Base-by-base conservation (phyloP, 1,139 yeast genomes). In the Kodamaea ohmeri region DNA sequence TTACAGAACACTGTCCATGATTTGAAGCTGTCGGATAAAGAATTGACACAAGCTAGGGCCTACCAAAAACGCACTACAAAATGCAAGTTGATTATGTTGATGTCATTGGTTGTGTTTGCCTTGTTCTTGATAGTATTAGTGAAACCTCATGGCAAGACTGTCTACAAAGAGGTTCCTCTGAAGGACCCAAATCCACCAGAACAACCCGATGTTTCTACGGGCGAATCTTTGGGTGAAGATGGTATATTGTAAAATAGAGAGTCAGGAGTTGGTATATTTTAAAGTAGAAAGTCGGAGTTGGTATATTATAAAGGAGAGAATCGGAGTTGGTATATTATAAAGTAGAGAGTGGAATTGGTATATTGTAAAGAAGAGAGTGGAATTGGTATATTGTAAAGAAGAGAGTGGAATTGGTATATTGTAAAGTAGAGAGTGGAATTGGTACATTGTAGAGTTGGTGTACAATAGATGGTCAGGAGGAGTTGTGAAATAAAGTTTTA, bases 31-130 rank as follows among this genome's bases (percentile, higher is more conserved):
- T 94, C 97, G 0, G 87, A 85, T 45, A 77, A 79, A 47, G 95
- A 92, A 60, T 67, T 92, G 42, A 67, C 76, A 16, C 72, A 78
- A 49, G 97, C 97, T 0, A 80, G 84, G 34, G 66, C 70, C 19
- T 87, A 90, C 61, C 98, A 92, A 54, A 83, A 84, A 56, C 71
- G 95, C 44, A 86, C 96, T 1, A 89, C 92, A 40, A 92, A 90
- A 58, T 92, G 97, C 63, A 90, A 89, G 58, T 63, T 92, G 32
- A 90, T 92, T 12, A 69, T 92, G 37, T 69, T 92, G 34, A 63
- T 92, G 44, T 63, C 79, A 12, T 67, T 92, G 41, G 59, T 89
- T 25, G 94, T 87, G 20, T 65, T 88, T 40, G 84, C 86, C 3
- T 65, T 89, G 39, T 68, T 90, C 39, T 73, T 90, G 50, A 59